Evolutionary conservation across 1,139 yeast genomes (phyloP).

Genomic region (Candida pseudoviswanathii): DNA sequence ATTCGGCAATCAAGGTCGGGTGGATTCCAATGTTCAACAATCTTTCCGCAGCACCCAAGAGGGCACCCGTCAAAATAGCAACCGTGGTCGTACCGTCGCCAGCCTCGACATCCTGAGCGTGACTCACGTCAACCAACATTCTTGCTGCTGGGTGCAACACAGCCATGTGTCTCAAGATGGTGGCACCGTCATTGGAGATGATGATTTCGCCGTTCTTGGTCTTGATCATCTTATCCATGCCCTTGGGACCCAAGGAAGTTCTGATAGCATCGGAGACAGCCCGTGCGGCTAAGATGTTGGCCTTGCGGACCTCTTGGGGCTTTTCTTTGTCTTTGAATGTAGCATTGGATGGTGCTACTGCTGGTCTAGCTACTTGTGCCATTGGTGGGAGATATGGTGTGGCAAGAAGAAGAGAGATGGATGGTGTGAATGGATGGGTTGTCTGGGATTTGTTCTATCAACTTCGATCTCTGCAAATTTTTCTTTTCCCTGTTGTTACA

Average conservation of each 20-base stretch:
- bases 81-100: conserved; percentile 99
- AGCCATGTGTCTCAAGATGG: conserved; percentile 95
- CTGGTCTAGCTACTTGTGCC: conserved; percentile 21
- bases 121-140: conserved; percentile 96
- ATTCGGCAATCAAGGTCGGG: conserved; percentile 92
- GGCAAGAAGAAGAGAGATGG: neutral
- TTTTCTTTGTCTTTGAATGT: conserved; percentile 93
- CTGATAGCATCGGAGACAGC: conserved; percentile 98
- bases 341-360: conserved; percentile 69
- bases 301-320: conserved; percentile 94
- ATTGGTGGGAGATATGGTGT: conserved; percentile 6
- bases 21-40: conserved; percentile 89
- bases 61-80: conserved; percentile 91
- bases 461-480: neutral
- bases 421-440: neutral
- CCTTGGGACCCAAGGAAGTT: conserved; percentile 97
- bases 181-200: conserved; percentile 97
- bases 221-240: conserved; percentile 99
- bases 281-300: conserved; percentile 92
- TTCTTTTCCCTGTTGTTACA: neutral
- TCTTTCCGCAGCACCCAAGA: conserved; percentile 92
- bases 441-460: neutral
- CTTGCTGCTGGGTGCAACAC: conserved; percentile 98
- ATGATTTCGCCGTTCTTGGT: conserved; percentile 91
- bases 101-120: conserved; percentile 97